Percentiles rank a stretch among this genome's conserved stretches.
Evolutionary conservation across 2,329 filamentous ascomycete species (phyloP).

Genomic region (Neonectria sp.): DNA sequence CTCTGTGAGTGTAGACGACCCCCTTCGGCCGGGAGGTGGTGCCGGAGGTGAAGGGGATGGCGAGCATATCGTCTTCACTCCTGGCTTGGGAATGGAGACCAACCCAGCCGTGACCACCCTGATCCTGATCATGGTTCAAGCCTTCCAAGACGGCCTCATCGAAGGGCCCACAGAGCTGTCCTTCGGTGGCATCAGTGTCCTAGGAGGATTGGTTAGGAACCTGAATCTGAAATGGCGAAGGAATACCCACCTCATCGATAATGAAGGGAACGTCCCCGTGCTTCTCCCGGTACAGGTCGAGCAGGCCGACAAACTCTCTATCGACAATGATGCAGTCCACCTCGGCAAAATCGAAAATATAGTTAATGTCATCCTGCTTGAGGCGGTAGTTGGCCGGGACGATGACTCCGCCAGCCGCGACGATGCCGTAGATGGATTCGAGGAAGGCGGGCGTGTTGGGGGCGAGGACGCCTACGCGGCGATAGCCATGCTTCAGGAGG

Average conservation of each 20-base stretch:
- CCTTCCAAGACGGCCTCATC: slow-evolving; percentile 89
- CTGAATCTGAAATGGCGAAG: slow-evolving; percentile 2
- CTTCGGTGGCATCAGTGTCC: slow-evolving; percentile 85
- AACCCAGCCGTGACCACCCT: slow-evolving; percentile 80
- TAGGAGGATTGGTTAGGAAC: slow-evolving; percentile 52
- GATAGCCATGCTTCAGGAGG: slow-evolving; percentile 79
- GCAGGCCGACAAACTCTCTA: slow-evolving; percentile 79
- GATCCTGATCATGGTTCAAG: slow-evolving; percentile 77
- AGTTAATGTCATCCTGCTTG: slow-evolving; percentile 87
- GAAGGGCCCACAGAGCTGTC: slow-evolving; percentile 83
- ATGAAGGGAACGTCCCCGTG: slow-evolving; percentile 79
- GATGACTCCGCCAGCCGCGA: slow-evolving; percentile 83
- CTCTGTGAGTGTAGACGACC: slow-evolving; percentile 91
- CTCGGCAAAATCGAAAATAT: slow-evolving; percentile 91
- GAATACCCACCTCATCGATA: slow-evolving; percentile 72
- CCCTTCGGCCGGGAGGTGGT: slow-evolving; percentile 95
- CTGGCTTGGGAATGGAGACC: slow-evolving; percentile 78
- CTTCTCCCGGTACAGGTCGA: slow-evolving; percentile 75
- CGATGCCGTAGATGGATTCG: slow-evolving; percentile 90
- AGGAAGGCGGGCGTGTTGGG: slow-evolving; percentile 97
- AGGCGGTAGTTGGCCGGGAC: slow-evolving; percentile 77
- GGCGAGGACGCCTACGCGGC: slow-evolving; percentile 86
- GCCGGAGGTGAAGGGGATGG: slow-evolving; percentile 93
- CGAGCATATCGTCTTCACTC: slow-evolving; percentile 86
- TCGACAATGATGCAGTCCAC: slow-evolving; percentile 92